phyloP scores from a whole-genome alignment of 2,329 filamentous ascomycete species.

The Botrytis paeoniae region DNA sequence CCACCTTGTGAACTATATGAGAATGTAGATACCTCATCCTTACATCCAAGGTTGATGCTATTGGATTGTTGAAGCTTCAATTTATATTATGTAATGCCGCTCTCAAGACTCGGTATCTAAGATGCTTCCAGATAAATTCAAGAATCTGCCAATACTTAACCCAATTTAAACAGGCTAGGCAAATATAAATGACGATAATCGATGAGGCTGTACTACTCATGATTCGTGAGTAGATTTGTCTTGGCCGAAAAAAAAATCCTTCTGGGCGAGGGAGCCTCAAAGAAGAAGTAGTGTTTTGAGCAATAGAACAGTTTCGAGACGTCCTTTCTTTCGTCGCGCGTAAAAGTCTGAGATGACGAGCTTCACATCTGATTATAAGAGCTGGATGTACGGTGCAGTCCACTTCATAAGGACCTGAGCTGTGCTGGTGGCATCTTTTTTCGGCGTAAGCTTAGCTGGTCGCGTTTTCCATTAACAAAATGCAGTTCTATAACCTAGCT shows the following conservation, averaged over 20 bases:
- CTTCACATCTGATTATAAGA: background rate
- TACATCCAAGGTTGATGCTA: background rate
- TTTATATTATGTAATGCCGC: background rate
- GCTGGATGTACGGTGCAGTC: too few relatives aligned
- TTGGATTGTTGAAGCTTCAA: background rate
- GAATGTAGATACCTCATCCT: background rate
- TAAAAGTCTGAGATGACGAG: background rate
- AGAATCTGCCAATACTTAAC: background rate
- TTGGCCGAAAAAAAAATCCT: background rate
- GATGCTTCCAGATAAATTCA: background rate
- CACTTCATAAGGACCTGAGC: background rate
- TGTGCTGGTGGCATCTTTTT: background rate
- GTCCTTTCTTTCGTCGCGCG: background rate
- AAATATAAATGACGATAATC: background rate
- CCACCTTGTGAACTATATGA: background rate
- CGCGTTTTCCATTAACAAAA: background rate
- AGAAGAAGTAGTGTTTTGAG: background rate
- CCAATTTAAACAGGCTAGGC: background rate
- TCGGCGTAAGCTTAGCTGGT: background rate
- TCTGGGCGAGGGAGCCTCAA: background rate
- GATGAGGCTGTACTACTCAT: background rate
- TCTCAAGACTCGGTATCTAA: background rate
- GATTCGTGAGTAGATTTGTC: background rate
- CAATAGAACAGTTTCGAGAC: background rate
- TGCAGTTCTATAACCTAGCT: background rate